Evolutionary conservation across 805 yeast genomes (phyloP).

Genomic region (Teunomyces panamensis): DNA sequence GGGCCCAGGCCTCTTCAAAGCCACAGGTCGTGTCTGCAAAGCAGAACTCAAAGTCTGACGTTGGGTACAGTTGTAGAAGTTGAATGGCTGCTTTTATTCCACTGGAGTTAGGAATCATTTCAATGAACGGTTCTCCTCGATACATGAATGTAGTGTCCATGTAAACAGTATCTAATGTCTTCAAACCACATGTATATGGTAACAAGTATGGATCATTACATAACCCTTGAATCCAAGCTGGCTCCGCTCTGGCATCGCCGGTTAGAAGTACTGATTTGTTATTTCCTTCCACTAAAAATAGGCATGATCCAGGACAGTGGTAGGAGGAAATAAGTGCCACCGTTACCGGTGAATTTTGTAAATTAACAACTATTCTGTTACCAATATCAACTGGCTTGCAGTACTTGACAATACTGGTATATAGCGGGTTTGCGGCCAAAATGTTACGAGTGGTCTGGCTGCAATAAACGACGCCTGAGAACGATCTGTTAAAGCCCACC

Average conservation of each 20-base stretch:
- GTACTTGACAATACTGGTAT: slow-evolving; percentile 16
- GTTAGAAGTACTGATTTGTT: slow-evolving; percentile 43
- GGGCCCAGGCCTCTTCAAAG: slow-evolving; percentile 53
- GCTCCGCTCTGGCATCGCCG: slow-evolving; percentile 58
- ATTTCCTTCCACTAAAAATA: slow-evolving; percentile 46
- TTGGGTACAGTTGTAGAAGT: slow-evolving; percentile 42
- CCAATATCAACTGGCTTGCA: slow-evolving; percentile 19
- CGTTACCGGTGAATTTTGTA: slow-evolving; percentile 16
- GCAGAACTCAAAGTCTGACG: slow-evolving; percentile 35
- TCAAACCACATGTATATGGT: slow-evolving; percentile 38
- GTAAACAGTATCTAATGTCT: slow-evolving; percentile 43
- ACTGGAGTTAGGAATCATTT: slow-evolving; percentile 38
- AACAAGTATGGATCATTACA: slow-evolving; percentile 35
- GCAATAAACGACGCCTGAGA: slow-evolving; percentile 46
- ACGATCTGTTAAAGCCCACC: slow-evolving; percentile 41
- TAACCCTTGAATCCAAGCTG: slow-evolving; percentile 46
- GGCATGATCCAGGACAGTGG: slow-evolving; percentile 60
- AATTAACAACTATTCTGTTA: background rate
- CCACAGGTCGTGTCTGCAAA: slow-evolving; percentile 45
- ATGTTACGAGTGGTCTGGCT: slow-evolving; percentile 37
- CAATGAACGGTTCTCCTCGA: slow-evolving; percentile 48
- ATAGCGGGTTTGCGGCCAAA: slow-evolving; percentile 16
- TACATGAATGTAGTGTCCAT: slow-evolving; percentile 54
- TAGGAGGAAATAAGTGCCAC: slow-evolving; percentile 48
- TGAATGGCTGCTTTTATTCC: slow-evolving; percentile 37